Conservation (phyloP, 164 flowering plant species). For the Pachysandra terminalis region DNA sequence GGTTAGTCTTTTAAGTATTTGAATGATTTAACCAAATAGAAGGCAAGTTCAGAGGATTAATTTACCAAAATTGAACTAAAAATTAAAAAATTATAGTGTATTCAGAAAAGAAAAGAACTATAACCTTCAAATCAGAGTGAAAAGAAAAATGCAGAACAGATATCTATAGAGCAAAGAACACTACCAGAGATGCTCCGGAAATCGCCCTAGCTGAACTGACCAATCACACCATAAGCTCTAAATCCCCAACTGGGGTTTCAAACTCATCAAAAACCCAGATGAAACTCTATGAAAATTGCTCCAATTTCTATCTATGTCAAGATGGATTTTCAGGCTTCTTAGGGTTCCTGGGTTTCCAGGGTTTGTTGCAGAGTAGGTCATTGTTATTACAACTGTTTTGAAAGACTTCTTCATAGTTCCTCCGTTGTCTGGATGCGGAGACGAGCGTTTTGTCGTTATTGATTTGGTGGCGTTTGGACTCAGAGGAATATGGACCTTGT, state of each 20-base stretch:
- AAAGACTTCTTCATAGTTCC: too few species aligned
- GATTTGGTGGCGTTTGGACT: slow-evolving; percentile 35
- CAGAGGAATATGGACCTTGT: slow-evolving; percentile 45
- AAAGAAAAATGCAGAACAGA: slow-evolving; percentile 3
- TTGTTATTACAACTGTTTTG: slow-evolving; percentile 14
- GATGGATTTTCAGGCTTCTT: neutral
- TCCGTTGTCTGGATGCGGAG: slow-evolving; percentile 25
- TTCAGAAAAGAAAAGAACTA: too few species aligned
- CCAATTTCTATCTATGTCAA: slow-evolving; percentile 4
- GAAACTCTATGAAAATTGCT: slow-evolving; percentile 7
- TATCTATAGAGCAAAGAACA: neutral
- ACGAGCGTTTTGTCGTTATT: slow-evolving; percentile 37
- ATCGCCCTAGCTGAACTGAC: neutral
- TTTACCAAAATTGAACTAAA: too few species aligned
- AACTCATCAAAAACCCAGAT: slow-evolving; percentile 28
- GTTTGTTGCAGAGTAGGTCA: slow-evolving; percentile 13
- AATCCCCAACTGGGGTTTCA: slow-evolving; percentile 29
- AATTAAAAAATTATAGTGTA: too few species aligned
- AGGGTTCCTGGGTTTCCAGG: slow-evolving; percentile 10
- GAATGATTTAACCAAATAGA: too few species aligned
- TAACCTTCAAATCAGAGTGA: too few species aligned
- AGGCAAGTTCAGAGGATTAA: too few species aligned
- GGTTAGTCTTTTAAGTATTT: too few species aligned
- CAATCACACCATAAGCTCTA: slow-evolving; percentile 10
- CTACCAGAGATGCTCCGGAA: slow-evolving; percentile 12